Conservation (phyloP, 1,284 basidiomycete genomes). For the Naganishia sp. region DNA sequence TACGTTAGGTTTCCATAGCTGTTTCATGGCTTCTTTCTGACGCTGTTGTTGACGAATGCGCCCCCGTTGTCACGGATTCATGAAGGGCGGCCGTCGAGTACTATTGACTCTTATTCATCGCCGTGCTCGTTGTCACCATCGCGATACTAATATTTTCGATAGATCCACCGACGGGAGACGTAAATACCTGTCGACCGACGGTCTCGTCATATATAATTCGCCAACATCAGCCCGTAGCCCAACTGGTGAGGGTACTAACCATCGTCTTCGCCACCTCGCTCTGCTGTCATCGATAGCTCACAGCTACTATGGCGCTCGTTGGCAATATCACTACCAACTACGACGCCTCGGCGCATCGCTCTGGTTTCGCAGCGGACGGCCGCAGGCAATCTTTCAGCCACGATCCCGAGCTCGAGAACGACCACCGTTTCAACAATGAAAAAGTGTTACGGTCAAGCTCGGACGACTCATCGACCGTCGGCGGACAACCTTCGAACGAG, state of each 20-base stretch:
- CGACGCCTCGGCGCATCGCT: constrained; percentile 23
- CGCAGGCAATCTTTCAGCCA: constrained; percentile 16
- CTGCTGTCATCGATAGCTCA: not conserved
- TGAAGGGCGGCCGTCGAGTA: too few relatives aligned
- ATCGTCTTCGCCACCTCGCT: not conserved
- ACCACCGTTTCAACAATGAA: constrained; percentile 2
- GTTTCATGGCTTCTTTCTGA: too few relatives aligned
- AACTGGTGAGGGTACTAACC: not conserved
- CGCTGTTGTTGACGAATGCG: too few relatives aligned
- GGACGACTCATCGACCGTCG: constrained; percentile 4
- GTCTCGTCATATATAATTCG: too few relatives aligned
- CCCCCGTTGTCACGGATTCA: too few relatives aligned
- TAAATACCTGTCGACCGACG: too few relatives aligned
- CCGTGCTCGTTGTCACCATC: too few relatives aligned
- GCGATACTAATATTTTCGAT: too few relatives aligned
- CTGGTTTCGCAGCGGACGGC: constrained; percentile 21
- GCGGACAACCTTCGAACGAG: constrained; percentile 12
- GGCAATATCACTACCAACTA: constrained; percentile 34
- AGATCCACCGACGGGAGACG: too few relatives aligned
- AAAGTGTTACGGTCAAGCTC: not conserved
- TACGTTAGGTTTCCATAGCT: too few relatives aligned
- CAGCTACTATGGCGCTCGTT: constrained; percentile 33
- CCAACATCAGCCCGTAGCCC: not conserved
- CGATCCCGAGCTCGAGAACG: constrained; percentile 4
- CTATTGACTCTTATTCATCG: too few relatives aligned